Evolutionary conservation across 495 filamentous ascomycete genomes (phyloP).

Genomic region (Daldinia childiae): DNA sequence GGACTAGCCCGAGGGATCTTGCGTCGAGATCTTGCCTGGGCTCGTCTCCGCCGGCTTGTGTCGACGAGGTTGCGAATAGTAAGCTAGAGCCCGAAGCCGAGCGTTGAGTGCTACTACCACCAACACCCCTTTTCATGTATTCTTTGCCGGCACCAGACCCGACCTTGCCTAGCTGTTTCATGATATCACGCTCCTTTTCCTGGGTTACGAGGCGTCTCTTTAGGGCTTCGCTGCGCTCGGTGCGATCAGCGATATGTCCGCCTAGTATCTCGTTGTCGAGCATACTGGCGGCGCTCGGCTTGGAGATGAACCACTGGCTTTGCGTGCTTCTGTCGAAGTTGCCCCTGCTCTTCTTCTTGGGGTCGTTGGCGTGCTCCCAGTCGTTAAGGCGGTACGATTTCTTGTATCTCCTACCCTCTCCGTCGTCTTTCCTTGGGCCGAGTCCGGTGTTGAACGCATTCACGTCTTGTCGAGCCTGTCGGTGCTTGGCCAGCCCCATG

Average conservation of each 20-base stretch:
- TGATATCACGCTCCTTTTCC: conserved; percentile 84
- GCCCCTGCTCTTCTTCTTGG: conserved; percentile 55
- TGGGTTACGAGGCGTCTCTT: conserved; percentile 73
- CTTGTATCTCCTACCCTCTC: conserved; percentile 28
- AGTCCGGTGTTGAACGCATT: conserved; percentile 65
- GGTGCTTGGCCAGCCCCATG: conserved; percentile 74
- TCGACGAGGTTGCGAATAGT: conserved; percentile 1
- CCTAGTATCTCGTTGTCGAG: conserved; percentile 71
- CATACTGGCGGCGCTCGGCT: conserved; percentile 65
- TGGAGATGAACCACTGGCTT: conserved; percentile 66
- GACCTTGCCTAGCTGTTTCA: conserved; percentile 68
- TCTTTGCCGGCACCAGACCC: conserved; percentile 77
- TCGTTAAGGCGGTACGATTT: conserved; percentile 37
- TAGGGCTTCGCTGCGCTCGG: conserved; percentile 70
- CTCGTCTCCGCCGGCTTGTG: conserved; percentile 22
- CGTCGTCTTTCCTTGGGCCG: conserved; percentile 54
- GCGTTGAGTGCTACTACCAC: conserved; percentile 1
- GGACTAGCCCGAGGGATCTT: conserved; percentile 64
- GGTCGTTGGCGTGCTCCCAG: conserved; percentile 42
- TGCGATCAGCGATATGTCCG: conserved; percentile 61
- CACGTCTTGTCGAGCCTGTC: conserved; percentile 79
- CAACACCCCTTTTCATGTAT: conserved; percentile 68
- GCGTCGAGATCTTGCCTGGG: conserved; percentile 53
- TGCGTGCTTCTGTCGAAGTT: conserved; percentile 68
- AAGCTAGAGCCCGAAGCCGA: conserved; percentile 14